Conservation (phyloP, 495 filamentous ascomycete species). For the Aspergillus saccharolyticus region DNA sequence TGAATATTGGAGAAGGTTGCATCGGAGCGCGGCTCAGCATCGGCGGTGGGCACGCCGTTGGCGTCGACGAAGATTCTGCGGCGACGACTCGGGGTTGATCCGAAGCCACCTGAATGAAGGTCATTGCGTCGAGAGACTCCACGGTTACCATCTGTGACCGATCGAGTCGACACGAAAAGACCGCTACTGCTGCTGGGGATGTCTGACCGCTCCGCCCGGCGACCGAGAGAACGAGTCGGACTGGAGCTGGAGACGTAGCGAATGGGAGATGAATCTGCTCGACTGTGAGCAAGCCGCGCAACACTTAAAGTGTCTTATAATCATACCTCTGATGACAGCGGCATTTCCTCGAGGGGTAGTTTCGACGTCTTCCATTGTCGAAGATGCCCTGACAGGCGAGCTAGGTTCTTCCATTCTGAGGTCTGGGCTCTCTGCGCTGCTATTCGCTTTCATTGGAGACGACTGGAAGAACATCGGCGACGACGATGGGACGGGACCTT, state of each 20-base stretch:
- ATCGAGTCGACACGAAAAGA: slow-evolving; percentile 69
- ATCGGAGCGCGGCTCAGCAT: slow-evolving; percentile 58
- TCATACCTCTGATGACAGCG: slow-evolving; percentile 61
- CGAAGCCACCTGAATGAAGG: slow-evolving; percentile 70
- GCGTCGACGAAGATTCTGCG: slow-evolving; percentile 78
- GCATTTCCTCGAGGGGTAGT: slow-evolving; percentile 69
- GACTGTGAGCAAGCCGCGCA: not conserved
- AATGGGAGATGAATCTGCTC: slow-evolving; percentile 81
- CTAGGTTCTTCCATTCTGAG: slow-evolving; percentile 53
- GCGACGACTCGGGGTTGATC: slow-evolving; percentile 58
- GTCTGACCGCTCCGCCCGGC: slow-evolving; percentile 52
- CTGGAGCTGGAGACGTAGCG: slow-evolving; percentile 84
- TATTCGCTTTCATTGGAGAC: slow-evolving; percentile 57
- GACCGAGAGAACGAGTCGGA: slow-evolving; percentile 56
- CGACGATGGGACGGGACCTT: slow-evolving; percentile 50
- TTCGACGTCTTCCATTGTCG: slow-evolving; percentile 55
- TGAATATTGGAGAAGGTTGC: slow-evolving; percentile 85
- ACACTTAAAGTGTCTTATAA: not conserved
- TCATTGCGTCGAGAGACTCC: slow-evolving; percentile 63
- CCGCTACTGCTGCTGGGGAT: slow-evolving; percentile 75
- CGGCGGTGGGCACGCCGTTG: slow-evolving; percentile 63
- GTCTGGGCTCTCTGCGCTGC: slow-evolving; percentile 50
- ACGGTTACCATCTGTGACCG: slow-evolving; percentile 45
- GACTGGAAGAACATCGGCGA: slow-evolving; percentile 83
- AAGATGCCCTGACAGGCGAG: slow-evolving; percentile 61